A percentile compares a stretch with the other conserved stretches of the same genome.
Conservation (phyloP, 75 land plant species). For the Selaginella tamariscina region DNA sequence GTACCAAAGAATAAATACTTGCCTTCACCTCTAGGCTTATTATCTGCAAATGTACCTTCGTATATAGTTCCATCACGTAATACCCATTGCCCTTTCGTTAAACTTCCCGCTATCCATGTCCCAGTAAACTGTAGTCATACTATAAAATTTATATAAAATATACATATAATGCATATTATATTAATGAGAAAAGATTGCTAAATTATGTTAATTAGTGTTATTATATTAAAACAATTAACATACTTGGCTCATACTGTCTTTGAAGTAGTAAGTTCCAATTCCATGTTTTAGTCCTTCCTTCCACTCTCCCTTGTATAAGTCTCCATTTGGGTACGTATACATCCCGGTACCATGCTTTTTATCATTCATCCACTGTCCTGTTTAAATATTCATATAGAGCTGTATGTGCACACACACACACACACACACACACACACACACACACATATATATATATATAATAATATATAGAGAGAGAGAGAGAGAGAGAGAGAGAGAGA, state of each 20-base stretch:
- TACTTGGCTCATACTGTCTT: constrained; percentile 37
- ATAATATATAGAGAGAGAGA: too few relatives aligned
- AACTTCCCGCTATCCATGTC: constrained; percentile 20
- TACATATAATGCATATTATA: not conserved
- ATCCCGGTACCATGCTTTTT: constrained; percentile 26
- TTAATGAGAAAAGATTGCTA: not conserved
- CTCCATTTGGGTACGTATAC: constrained; percentile 27
- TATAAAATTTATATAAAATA: not conserved
- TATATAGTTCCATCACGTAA: constrained; percentile 28
- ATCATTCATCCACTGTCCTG: constrained; percentile 26
- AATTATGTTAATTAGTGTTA: constrained; percentile 10
- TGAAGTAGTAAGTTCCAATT: constrained; percentile 31
- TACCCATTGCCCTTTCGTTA: constrained; percentile 22
- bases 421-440: not conserved
- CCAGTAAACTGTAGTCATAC: constrained; percentile 24
- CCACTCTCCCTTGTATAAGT: constrained; percentile 33
- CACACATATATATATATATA: not conserved
- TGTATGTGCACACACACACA: not conserved
- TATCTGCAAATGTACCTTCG: constrained; percentile 22
- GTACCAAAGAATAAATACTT: constrained; percentile 16
- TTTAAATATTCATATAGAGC: not conserved
- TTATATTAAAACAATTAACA: not conserved
- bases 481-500: too few relatives aligned
- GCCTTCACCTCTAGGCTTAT: constrained; percentile 27
- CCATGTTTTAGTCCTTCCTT: constrained; percentile 25